A percentile compares a stretch with the other conserved stretches of the same genome.
phyloP scores from a whole-genome alignment of 164 flowering plant species.

The Stephania cephalantha region DNA sequence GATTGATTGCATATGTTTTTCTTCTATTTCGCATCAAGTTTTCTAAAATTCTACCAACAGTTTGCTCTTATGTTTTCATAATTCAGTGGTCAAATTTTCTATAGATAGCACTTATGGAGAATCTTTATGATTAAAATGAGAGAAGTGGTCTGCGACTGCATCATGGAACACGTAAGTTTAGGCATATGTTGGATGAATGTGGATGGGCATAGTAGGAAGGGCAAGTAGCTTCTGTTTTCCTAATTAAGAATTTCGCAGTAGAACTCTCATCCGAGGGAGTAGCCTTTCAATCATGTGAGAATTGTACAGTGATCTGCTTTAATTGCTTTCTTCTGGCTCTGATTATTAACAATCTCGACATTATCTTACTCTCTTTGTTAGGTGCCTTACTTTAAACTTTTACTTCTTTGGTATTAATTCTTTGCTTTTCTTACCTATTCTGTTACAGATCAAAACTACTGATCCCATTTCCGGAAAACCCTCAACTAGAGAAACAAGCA shows the following conservation, averaged over 20 bases:
- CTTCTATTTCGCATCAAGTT: too few species aligned
- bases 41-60: too few species aligned
- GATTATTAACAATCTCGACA: too few species aligned
- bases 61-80: neutral
- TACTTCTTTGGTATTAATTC: neutral
- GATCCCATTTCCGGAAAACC: slow-evolving; percentile 61
- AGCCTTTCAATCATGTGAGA: neutral
- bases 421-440: neutral
- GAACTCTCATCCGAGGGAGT: neutral
- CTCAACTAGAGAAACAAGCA: slow-evolving; percentile 50
- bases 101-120: too few species aligned
- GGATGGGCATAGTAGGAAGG: neutral
- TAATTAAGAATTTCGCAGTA: neutral
- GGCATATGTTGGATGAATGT: neutral
- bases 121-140: neutral
- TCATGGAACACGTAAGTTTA: neutral
- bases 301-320: neutral
- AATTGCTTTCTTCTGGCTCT: neutral
- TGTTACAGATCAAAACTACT: slow-evolving; percentile 54
- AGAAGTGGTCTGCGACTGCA: neutral
- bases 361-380: neutral
- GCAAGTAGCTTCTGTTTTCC: neutral
- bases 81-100: neutral
- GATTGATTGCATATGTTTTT: too few species aligned
- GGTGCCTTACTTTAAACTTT: neutral